Base-by-base conservation (phyloP, 768 basidiomycete species). In the Phanerochaete sordida region DNA sequence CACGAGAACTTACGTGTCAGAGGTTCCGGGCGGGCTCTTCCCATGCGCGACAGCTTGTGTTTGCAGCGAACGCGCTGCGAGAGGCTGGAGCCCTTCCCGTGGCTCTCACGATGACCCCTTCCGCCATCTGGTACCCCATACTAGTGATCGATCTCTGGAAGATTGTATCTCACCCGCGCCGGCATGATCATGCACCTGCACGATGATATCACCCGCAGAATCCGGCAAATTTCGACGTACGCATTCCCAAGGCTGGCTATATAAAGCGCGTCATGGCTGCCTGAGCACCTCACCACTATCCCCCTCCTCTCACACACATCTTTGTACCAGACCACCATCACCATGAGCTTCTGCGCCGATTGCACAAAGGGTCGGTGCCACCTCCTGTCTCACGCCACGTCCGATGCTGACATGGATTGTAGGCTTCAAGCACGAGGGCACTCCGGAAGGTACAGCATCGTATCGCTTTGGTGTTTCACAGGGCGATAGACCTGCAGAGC, bases 391-490 rank as follows among this genome's bases (percentile, higher is more conserved):
- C 6, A 8, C 24, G 16, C 26, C 9, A 7, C 23, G 19, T 26
- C 16, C 13, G 49, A 2, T 27, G 21, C 16, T 21, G 37, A 48
- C 24, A 13, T 7, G 43, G 8, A 21, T 35, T 16, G 16, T 24
- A 74, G 75, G 72, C 44, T 72, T 74, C 49, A 70, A 68, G 56
- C 72, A 75, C 55, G 73, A 75, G 51, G 77, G 75, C 26, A 69
- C 67, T 15, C 65, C 76, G 6, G 69, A 70, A 58, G 76, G 76
- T 77, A 49, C 21, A 62, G 44, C 21, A 24, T 11, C 28, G 21
- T n/a, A n/a, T 35, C 37, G 12, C n/a, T 19, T 28, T 16, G 19
- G n/a, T n/a, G n/a, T n/a, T n/a, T n/a, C n/a, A n/a, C n/a, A n/a
- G n/a, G n/a, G n/a, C n/a, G n/a, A n/a, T n/a, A n/a, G n/a, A n/a